phyloP scores from a whole-genome alignment of 2,329 filamentous ascomycete species.

The Colletotrichum spinosum region DNA sequence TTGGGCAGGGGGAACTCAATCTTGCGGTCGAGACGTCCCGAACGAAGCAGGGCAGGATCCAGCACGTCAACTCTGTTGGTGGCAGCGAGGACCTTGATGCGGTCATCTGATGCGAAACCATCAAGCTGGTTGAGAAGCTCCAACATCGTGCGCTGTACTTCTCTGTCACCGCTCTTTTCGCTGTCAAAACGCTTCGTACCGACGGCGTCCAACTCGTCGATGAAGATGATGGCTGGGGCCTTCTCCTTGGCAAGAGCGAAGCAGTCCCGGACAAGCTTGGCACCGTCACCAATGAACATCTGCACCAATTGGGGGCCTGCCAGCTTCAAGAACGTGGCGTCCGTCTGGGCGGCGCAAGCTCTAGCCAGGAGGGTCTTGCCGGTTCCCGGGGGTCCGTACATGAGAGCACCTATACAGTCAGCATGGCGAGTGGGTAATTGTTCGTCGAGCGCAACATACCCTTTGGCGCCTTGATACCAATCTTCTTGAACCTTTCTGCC shows the following conservation, averaged over 20 bases:
- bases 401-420: constrained; percentile 79
- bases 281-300: constrained; percentile 99
- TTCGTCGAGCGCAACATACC: constrained; percentile 65
- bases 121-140: constrained; percentile 98
- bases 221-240: constrained; percentile 98
- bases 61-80: constrained; percentile 96
- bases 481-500: constrained; percentile 98
- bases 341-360: constrained; percentile 96
- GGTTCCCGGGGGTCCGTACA: constrained; percentile 95
- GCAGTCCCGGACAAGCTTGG: constrained; percentile 96
- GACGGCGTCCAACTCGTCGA: constrained; percentile 98
- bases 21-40: constrained; percentile 93
- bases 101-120: constrained; percentile 95
- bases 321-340: constrained; percentile 98
- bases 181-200: constrained; percentile 99
- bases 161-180: constrained; percentile 96
- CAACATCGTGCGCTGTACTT: constrained; percentile 98
- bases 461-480: constrained; percentile 99
- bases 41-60: constrained; percentile 90
- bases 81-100: constrained; percentile 94
- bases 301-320: constrained; percentile 97
- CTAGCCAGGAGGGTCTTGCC: constrained; percentile 93
- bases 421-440: not conserved
- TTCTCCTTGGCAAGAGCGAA: constrained; percentile 99
- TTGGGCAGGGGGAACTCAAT: constrained; percentile 99